A percentile compares a stretch with the other conserved stretches of the same genome.
phyloP scores from a whole-genome alignment of 257 asterid species.

The Fraxinus pennsylvanica region DNA sequence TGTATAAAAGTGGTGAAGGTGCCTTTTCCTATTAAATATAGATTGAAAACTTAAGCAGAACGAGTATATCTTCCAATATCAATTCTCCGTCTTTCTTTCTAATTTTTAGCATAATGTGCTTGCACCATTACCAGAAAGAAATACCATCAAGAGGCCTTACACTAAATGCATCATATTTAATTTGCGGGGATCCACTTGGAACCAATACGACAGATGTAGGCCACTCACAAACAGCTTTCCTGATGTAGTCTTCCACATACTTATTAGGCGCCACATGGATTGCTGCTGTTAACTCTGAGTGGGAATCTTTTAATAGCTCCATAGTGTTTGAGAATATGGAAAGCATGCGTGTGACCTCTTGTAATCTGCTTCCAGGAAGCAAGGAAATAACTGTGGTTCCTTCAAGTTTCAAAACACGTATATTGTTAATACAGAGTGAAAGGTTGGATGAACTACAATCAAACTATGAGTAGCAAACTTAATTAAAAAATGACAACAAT shows the following conservation, averaged over 20 bases:
- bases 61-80: neutral
- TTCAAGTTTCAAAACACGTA: constrained; percentile 34
- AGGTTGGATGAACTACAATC: constrained; percentile 7
- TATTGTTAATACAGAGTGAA: constrained; percentile 24
- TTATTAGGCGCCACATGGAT: constrained; percentile 87
- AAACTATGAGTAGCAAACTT: neutral
- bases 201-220: constrained; percentile 60
- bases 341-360: constrained; percentile 89
- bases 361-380: constrained; percentile 97
- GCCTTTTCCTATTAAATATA: neutral
- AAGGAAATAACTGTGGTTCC: constrained; percentile 72
- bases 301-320: constrained; percentile 49
- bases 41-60: neutral
- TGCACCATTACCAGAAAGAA: constrained; percentile 8
- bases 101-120: neutral
- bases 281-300: constrained; percentile 53
- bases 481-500: constrained; percentile 6
- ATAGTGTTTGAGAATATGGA: constrained; percentile 62
- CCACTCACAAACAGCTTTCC: constrained; percentile 51
- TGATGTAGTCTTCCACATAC: constrained; percentile 62
- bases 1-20: neutral
- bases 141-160: constrained; percentile 44
- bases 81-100: neutral
- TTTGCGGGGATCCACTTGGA: constrained; percentile 60
- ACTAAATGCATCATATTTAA: constrained; percentile 67